Evolutionary conservation across 345 rosid genomes (phyloP), one percentile per base, ranked within the genome.

Genomic region (Dipteronia sinensis): DNA sequence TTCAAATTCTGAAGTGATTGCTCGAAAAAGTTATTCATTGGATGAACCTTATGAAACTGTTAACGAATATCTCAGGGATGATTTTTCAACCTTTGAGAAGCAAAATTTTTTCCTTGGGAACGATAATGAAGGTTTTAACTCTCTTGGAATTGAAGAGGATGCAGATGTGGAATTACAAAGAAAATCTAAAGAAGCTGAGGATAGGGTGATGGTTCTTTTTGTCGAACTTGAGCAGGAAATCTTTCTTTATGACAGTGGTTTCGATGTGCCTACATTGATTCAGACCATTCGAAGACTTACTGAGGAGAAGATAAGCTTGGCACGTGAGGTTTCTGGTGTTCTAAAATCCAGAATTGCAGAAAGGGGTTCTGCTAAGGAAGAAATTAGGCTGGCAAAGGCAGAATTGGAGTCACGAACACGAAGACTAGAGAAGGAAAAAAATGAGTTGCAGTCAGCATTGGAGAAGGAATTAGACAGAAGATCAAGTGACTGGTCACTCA

Each of bases 391-490:
- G 81, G 81, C 81, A 25, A 94, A 87, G 83, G 79, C 78, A 66
- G 98, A 97, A 65, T 69, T 86, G 77, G 92, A 88, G 69, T 84
- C 89, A 69, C 84, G 76, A 65, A 81, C 83, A 70, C 85, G 82
- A 68, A 89, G 91, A 81, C 73, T 94, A 34, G 97, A 91, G 80
- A 92, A 83, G 77, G 98, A 96, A 85, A 94, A 89, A 85, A 76
- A 79, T 66, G 98, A 94, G 79, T 83, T 92, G 85, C 97, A 94
- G 83, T 76, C 82, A 56, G 93, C 88, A 55, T 72, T 97, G 90
- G 98, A 97, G 89, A 94, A 93, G 81, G 98, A 97, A 83, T 84
- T 97, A 3, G 99, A 97, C 81, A 91, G 98, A 87, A 91, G 99
- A 85, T 97, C 98, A 23, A 87, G 88, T 80, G 98, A 90, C 65